phyloP scores from a whole-genome alignment of 1,284 basidiomycete species.

The Stygiomarasmius scandens region DNA sequence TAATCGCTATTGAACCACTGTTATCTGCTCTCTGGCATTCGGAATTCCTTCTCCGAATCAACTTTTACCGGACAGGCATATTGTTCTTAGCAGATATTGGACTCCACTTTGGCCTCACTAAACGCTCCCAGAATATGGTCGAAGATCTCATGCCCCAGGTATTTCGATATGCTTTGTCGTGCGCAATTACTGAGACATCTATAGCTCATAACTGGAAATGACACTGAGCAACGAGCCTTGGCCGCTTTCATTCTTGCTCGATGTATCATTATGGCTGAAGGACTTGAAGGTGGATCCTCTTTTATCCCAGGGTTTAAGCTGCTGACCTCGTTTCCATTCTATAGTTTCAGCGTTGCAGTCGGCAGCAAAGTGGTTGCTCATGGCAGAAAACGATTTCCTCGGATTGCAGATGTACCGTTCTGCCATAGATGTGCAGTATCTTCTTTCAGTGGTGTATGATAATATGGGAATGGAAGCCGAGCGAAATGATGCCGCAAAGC shows the following conservation, averaged over 20 bases:
- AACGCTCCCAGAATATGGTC: conserved; percentile 60
- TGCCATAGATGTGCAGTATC: conserved; percentile 68
- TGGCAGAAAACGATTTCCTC: conserved; percentile 65
- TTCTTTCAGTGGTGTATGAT: conserved; percentile 70
- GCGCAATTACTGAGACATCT: conserved; percentile 2
- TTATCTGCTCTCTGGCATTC: conserved; percentile 76
- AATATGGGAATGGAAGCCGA: conserved; percentile 60
- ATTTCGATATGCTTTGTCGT: conserved; percentile 13
- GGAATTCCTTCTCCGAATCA: conserved; percentile 72
- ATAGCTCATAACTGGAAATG: conserved; percentile 72
- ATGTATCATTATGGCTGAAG: conserved; percentile 61
- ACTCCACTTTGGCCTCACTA: conserved; percentile 74
- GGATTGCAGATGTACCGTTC: conserved; percentile 60
- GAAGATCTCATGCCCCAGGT: conserved; percentile 83
- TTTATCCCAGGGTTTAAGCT: not conserved
- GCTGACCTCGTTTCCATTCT: conserved; percentile 1
- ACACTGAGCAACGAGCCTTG: conserved; percentile 74
- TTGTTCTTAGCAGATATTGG: conserved; percentile 75
- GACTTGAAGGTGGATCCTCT: conserved; percentile 33
- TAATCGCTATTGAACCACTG: conserved; percentile 63
- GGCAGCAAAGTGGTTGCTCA: conserved; percentile 60
- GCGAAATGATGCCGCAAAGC: conserved; percentile 54
- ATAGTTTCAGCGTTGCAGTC: conserved; percentile 51
- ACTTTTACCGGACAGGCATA: conserved; percentile 65
- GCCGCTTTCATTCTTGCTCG: conserved; percentile 73